Base-by-base conservation (phyloP, 306 rosid genomes). In the Gastrolobium bilobum region DNA sequence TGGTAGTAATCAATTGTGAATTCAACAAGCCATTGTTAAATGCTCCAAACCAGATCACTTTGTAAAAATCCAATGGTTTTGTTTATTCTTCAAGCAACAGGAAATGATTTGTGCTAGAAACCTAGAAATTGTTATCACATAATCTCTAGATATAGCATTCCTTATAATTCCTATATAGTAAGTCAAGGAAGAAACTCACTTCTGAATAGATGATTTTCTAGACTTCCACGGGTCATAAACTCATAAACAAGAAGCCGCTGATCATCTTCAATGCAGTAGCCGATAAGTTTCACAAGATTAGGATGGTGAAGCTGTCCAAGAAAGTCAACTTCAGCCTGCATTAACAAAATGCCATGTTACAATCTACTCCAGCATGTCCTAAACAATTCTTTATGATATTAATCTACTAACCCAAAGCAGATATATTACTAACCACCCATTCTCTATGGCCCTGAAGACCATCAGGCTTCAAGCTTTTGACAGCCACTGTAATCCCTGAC, bases 401-500 rank as follows among this genome's bases (percentile, higher is more conserved):
- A 86, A 86, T 78, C 88, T 87, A 88, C 93, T 88, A 90, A 90
- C 89, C 89, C 87, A 90, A 90, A 79, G 88, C 86, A 88, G 84
- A 92, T 86, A 89, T 84, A 81, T 83, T 89, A 94, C 97, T 94
- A 89, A 94, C 98, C 97, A 92, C 90, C 98, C 98, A 94, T 91
- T 94, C 98, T 91, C 98, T 92, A 81, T 94, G 98, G 81, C 98
- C 98, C 71, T 94, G 98, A 64, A 94, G 98, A 56, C 97, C 98
- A 79, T 94, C 98, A 40, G 91, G 94, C 84, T 94, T 94, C 85
- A 94, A 88, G 89, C 93, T 94, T 88, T 94, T 94, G 58, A 94
- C 97, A 64, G 98, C 98, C 63, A 94, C 98, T 0, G 98, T 92
- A 82, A 94, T 43, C 52, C 98, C 98, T 2, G 98, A 87, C 10